Percentiles rank a stretch among this genome's conserved stretches.
Evolutionary conservation across 495 filamentous ascomycete species (phyloP).

Genomic region (Antarctomyces pellizariae): DNA sequence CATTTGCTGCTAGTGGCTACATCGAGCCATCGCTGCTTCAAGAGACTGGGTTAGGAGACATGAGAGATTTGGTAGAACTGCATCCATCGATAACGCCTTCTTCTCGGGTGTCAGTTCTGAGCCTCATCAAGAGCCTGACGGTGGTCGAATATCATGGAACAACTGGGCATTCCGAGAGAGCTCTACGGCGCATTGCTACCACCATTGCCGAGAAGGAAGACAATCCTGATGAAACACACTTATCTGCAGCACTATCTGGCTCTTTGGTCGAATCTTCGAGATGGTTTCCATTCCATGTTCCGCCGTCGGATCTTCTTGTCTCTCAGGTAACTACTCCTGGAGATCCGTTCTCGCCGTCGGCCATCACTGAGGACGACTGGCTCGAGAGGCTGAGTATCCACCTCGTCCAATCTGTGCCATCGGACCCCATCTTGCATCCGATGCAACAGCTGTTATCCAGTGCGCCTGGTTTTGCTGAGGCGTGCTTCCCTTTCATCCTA

Average conservation of each 20-base stretch:
- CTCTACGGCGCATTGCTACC: constrained; percentile 45
- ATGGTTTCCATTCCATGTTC: constrained; percentile 23
- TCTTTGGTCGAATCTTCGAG: constrained; percentile 16
- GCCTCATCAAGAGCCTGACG: constrained; percentile 41
- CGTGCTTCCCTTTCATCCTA: constrained; percentile 53
- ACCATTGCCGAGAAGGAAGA: constrained; percentile 17
- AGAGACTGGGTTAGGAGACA: constrained; percentile 29
- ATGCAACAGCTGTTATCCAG: constrained; percentile 34
- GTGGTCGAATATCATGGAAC: constrained; percentile 34
- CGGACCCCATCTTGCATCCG: constrained; percentile 41
- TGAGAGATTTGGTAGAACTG: constrained; percentile 20
- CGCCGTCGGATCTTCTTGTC: constrained; percentile 18
- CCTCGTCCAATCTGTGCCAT: constrained; percentile 31
- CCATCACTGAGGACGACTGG: constrained; percentile 28
- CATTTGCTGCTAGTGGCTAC: constrained; percentile 53
- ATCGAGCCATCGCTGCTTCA: constrained; percentile 31
- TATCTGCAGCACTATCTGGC: background rate
- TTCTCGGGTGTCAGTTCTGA: constrained; percentile 32
- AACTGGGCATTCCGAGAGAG: constrained; percentile 55
- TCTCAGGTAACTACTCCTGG: constrained; percentile 8
- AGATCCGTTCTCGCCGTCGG: constrained; percentile 13
- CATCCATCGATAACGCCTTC: constrained; percentile 17
- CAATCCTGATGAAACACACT: too few relatives aligned
- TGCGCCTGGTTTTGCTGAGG: constrained; percentile 42
- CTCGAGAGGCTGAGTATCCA: constrained; percentile 34